Evolutionary conservation across 2,329 filamentous ascomycete species (phyloP).

Genomic region (Microcyclospora tardicrescens): DNA sequence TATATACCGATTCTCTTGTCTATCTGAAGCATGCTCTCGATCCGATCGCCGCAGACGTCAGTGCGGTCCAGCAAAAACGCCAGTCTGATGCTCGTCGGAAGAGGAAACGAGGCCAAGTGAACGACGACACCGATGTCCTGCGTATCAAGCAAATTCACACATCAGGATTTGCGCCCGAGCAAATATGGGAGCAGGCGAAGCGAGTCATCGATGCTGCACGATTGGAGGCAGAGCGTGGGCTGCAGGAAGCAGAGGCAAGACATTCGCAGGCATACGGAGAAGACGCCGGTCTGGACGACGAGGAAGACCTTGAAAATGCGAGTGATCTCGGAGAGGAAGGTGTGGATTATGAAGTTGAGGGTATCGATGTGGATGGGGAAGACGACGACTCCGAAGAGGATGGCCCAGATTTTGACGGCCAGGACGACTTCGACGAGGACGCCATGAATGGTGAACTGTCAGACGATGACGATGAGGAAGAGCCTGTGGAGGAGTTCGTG

Average conservation of each 20-base stretch:
- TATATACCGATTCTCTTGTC: constrained; percentile 57
- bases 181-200: constrained; percentile 89
- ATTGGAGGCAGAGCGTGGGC: constrained; percentile 39
- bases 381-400: constrained; percentile 31
- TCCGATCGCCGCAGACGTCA: constrained; percentile 59
- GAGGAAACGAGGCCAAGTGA: constrained; percentile 52
- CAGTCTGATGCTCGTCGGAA: constrained; percentile 59
- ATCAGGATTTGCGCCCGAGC: constrained; percentile 73
- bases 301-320: constrained; percentile 18
- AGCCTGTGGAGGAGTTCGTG: constrained; percentile 43
- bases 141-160: constrained; percentile 74
- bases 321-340: constrained; percentile 23
- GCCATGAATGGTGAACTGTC: constrained; percentile 27
- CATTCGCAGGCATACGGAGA: constrained; percentile 22
- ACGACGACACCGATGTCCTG: constrained; percentile 40
- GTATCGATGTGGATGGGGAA: constrained; percentile 21
- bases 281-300: constrained; percentile 20
- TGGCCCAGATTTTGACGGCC: constrained; percentile 21
- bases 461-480: constrained; percentile 19
- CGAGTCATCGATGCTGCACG: constrained; percentile 60
- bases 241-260: constrained; percentile 24
- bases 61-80: constrained; percentile 56
- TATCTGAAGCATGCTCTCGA: constrained; percentile 74
- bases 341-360: constrained; percentile 23
- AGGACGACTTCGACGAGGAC: constrained; percentile 24